Percentiles rank a stretch among this genome's conserved stretches.
phyloP scores from a whole-genome alignment of 805 yeast genomes.

The Myxozyma melibiosi region DNA sequence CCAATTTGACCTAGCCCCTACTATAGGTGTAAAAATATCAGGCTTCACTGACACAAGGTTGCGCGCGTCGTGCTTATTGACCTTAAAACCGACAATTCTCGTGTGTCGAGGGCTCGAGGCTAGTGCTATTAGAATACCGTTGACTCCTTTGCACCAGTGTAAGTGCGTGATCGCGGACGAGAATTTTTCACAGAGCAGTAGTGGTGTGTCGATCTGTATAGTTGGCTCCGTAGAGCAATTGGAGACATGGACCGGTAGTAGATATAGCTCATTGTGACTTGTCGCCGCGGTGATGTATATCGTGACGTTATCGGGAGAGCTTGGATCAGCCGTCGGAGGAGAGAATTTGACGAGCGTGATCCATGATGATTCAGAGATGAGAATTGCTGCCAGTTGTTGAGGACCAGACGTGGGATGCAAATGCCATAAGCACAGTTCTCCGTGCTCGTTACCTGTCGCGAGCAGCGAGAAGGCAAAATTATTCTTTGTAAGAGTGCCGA shows the following conservation, averaged over 20 bases:
- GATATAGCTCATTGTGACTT: background rate
- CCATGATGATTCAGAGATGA: slow-evolving; percentile 11
- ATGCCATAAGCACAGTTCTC: slow-evolving; percentile 23
- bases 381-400: background rate
- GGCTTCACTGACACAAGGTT: background rate
- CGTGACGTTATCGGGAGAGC: background rate
- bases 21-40: background rate
- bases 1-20: background rate
- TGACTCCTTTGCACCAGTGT: background rate
- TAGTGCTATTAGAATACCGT: background rate
- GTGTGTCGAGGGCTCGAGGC: slow-evolving; percentile 1
- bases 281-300: slow-evolving; percentile 3
- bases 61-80: too few relatives aligned
- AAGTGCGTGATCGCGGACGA: background rate
- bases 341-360: slow-evolving; percentile 24
- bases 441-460: slow-evolving; percentile 29
- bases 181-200: background rate
- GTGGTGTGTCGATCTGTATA: background rate
- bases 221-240: background rate
- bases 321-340: background rate
- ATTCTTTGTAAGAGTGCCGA: background rate
- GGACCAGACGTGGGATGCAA: background rate
- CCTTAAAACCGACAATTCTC: too few relatives aligned
- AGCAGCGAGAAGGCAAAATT: slow-evolving; percentile 12
- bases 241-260: background rate